Evolutionary conservation across 208 protist genomes (phyloP), one percentile per base, ranked within the genome.

Genomic region (Phytomonas serpens): DNA sequence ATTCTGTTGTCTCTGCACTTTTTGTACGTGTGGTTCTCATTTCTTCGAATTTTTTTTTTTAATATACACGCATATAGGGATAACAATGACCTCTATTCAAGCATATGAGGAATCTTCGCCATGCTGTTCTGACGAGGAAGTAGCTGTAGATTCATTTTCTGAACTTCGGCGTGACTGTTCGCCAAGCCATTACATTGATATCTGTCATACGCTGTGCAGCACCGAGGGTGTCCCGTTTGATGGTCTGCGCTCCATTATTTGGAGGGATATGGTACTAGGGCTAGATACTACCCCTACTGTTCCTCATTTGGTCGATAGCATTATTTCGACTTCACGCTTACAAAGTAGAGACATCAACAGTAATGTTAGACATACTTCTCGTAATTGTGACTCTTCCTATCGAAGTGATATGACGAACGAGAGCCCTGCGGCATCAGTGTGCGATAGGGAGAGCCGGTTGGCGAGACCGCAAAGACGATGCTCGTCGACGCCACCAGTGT

Each of bases 201-300:
- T 77, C 66, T 90, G 80, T 62, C 68, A 64, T 2, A 23, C 36
- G 32, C 40, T 80, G 61, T 86, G 83, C 64, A 63, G 75, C 16
- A 72, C 65, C n/a, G 68, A 74, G 9, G 76, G 83, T 0, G 72
- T 93, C 52, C 65, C 37, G 63, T 76, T 74, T 51, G 76, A 86
- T 67, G 66, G 57, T n/a, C 75, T 88, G 36, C 83, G 88, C 3
- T 73, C 81, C 29, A 68, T 77, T 23, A 81, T 88, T 29, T 93
- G 88, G 88, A 74, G 76, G 13, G 75, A 85, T 38, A 36, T 90
- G 23, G 73, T 86, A 7, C 40, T 93, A 1, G 85, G 83, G 13
- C 27, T 73, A 13, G 52, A 71, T 14, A 61, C 51, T 29, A 27
- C 57, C 38, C 61, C 38, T 33, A 64, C 37, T 5, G 81, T 89